phyloP scores from a whole-genome alignment of 371 early-diverging fungal species.

The Circinella umbellata region DNA sequence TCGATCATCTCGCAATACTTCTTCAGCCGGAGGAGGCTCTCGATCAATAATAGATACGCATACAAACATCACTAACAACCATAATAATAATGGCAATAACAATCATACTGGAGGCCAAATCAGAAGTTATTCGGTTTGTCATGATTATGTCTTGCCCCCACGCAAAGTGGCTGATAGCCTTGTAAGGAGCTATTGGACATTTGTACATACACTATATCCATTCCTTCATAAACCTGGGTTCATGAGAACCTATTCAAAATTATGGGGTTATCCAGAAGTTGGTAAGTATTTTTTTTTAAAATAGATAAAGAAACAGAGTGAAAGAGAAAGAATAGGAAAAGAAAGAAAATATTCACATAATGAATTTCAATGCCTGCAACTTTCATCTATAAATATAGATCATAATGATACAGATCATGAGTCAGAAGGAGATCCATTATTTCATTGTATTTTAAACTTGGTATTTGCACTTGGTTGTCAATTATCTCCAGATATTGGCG shows the following conservation, averaged over 20 bases:
- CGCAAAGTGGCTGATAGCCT: conserved; percentile 31
- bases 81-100: neutral
- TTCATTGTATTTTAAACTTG: conserved; percentile 33
- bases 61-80: neutral
- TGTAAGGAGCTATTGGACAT: conserved; percentile 27
- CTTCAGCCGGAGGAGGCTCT: neutral
- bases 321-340: neutral
- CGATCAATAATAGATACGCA: neutral
- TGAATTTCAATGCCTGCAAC: neutral
- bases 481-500: conserved; percentile 31
- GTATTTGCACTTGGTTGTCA: conserved; percentile 37
- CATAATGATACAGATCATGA: conserved; percentile 14
- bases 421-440: conserved; percentile 30
- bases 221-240: conserved; percentile 31
- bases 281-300: neutral
- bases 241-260: conserved; percentile 25
- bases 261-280: conserved; percentile 26
- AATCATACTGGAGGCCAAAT: neutral
- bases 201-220: conserved; percentile 33
- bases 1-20: conserved; percentile 18
- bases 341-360: neutral
- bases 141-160: conserved; percentile 30
- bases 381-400: neutral
- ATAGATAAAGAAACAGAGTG: neutral
- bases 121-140: conserved; percentile 12